These are phyloP conservation scores for Phylloporus rhodoxanthus DNA, from an alignment of 768 basidiomycete genomes.

Conservation along the genomic window DNA sequence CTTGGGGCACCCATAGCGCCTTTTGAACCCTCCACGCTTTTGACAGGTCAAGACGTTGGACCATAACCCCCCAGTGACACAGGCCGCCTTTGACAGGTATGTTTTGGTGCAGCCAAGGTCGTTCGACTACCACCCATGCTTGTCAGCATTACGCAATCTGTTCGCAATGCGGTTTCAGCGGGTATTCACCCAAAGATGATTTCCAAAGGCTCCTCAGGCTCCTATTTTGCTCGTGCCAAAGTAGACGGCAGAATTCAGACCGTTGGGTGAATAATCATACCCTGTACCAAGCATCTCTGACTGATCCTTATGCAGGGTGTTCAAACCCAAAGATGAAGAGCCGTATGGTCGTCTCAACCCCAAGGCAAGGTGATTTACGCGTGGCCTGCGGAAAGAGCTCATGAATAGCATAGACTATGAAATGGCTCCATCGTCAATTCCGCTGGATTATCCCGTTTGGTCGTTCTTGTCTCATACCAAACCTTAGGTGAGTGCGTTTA, in stretches of 20 bases:
- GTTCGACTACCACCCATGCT: slow-evolving; percentile 9
- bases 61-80: slow-evolving; percentile 70
- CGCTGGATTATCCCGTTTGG: slow-evolving; percentile 90
- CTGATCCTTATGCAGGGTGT: slow-evolving; percentile 48
- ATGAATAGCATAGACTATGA: slow-evolving; percentile 54
- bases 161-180: slow-evolving; percentile 62
- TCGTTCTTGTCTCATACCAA: slow-evolving; percentile 82
- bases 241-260: slow-evolving; percentile 71
- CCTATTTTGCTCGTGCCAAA: slow-evolving; percentile 86
- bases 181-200: slow-evolving; percentile 92
- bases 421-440: slow-evolving; percentile 86
- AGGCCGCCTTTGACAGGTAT: slow-evolving; percentile 66
- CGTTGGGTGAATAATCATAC: slow-evolving; percentile 55
- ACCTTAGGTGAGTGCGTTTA: slow-evolving; percentile 54
- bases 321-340: slow-evolving; percentile 90
- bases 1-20: not conserved
- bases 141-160: slow-evolving; percentile 53
- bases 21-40: slow-evolving; percentile 2
- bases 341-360: slow-evolving; percentile 86
- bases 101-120: slow-evolving; percentile 19
- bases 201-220: slow-evolving; percentile 81
- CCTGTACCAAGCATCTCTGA: not conserved
- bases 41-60: slow-evolving; percentile 71
- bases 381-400: not conserved
- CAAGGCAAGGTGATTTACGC: slow-evolving; percentile 44